A percentile compares a stretch with the other conserved stretches of the same genome.
phyloP scores from a whole-genome alignment of 169 alveolate genomes.

The Theileria equi region DNA sequence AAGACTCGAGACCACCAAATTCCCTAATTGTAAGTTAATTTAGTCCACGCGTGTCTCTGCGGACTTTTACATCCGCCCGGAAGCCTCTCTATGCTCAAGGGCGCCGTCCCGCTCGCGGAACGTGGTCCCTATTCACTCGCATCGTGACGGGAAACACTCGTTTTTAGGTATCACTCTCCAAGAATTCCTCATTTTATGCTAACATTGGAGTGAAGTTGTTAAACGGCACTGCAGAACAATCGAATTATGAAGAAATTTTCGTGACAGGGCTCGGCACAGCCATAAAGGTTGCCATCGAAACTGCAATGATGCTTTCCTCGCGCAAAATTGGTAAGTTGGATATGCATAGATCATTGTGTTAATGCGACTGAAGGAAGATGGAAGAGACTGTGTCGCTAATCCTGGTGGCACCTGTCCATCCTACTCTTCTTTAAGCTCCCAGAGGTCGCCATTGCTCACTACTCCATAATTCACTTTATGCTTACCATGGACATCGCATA shows the following conservation, averaged over 20 bases:
- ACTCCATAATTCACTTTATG: background rate
- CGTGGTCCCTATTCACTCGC: no score
- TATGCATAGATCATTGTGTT: no score
- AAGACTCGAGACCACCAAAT: constrained; percentile 31
- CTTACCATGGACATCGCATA: background rate
- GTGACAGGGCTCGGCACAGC: constrained; percentile 73
- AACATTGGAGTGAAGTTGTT: constrained; percentile 65
- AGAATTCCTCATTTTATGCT: constrained; percentile 68
- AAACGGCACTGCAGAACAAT: constrained; percentile 63
- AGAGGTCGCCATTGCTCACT: no score
- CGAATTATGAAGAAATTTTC: constrained; percentile 65
- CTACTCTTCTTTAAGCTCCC: no score
- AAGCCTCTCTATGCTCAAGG: no score
- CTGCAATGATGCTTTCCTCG: constrained; percentile 65
- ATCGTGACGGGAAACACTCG: background rate
- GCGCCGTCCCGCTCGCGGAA: no score
- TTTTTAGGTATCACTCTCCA: constrained; percentile 64
- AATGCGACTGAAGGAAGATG: no score
- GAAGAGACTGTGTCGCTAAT: no score
- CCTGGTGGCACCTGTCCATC: no score
- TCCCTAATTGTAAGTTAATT: constrained; percentile 14
- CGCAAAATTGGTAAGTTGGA: constrained; percentile 62
- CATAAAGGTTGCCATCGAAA: constrained; percentile 70
- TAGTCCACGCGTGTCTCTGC: background rate
- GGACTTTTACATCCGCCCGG: no score